These are phyloP conservation scores for Musa beccarii DNA, from an alignment of 176 grass and related monocot species.

Conservation along the genomic window DNA sequence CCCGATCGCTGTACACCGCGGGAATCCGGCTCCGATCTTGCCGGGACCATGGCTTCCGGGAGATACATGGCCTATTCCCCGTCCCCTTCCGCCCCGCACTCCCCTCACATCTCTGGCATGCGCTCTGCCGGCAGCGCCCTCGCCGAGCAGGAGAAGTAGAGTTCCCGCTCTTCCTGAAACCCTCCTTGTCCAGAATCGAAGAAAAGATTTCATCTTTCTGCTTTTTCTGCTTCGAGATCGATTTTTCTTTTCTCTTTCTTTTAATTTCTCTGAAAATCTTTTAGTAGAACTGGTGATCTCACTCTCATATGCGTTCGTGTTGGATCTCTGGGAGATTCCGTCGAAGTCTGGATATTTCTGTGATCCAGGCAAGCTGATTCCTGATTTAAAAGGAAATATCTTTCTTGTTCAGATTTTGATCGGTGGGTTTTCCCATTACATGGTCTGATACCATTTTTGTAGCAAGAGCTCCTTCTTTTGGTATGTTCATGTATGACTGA, in stretches of 20 bases:
- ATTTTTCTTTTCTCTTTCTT: neutral
- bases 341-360: slow-evolving; percentile 1
- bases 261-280: neutral
- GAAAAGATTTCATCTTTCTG: neutral
- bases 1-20: slow-evolving; percentile 7
- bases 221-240: neutral
- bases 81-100: slow-evolving; percentile 31
- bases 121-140: slow-evolving; percentile 17
- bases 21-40: slow-evolving; percentile 24
- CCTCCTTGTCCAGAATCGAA: neutral
- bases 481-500: too few species aligned
- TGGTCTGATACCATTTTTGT: too few species aligned
- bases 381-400: neutral
- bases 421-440: too few species aligned
- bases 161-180: neutral
- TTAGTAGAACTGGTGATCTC: neutral
- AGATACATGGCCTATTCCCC: slow-evolving; percentile 40
- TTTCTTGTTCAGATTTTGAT: neutral
- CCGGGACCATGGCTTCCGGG: slow-evolving; percentile 32
- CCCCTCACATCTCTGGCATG: slow-evolving; percentile 26
- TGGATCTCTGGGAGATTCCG: neutral
- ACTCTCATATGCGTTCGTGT: neutral
- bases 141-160: slow-evolving; percentile 30
- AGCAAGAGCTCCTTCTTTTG: too few species aligned
- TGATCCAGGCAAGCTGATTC: neutral